Conservation (phyloP, 768 basidiomycete genomes). For the Termitomyces sp. region DNA sequence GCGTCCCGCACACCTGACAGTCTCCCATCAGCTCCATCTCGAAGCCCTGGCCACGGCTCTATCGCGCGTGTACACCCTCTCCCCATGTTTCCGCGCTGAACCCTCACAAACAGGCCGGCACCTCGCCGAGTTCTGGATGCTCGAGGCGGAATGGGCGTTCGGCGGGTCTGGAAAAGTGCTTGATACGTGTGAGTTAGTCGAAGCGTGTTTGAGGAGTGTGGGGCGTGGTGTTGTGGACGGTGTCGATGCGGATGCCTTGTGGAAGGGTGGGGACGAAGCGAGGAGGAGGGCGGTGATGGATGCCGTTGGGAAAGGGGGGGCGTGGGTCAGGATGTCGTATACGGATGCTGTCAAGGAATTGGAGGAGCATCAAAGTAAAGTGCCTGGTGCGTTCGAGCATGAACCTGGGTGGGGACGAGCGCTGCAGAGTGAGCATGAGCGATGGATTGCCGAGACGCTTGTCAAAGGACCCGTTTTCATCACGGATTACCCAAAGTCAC, state of each 20-base stretch:
- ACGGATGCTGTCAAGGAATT: conserved; percentile 68
- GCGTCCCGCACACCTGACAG: conserved; percentile 79
- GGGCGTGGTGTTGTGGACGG: conserved; percentile 16
- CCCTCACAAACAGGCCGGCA: conserved; percentile 86
- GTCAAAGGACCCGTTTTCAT: conserved; percentile 83
- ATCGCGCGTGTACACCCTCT: conserved; percentile 86
- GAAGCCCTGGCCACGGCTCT: conserved; percentile 80
- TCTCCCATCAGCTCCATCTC: conserved; percentile 94
- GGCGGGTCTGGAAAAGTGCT: conserved; percentile 25
- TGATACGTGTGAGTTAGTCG: conserved; percentile 39
- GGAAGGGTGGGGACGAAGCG: conserved; percentile 34
- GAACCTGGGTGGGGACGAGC: conserved; percentile 63
- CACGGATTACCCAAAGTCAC: conserved; percentile 74
- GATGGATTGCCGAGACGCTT: conserved; percentile 74
- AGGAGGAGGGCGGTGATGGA: conserved; percentile 31
- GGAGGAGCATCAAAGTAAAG: conserved; percentile 26
- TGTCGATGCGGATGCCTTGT: conserved; percentile 32
- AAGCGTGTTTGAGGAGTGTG: conserved; percentile 28
- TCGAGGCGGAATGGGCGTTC: conserved; percentile 88
- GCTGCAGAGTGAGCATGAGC: conserved; percentile 90
- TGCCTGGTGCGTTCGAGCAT: conserved; percentile 46
- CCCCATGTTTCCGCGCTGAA: conserved; percentile 94
- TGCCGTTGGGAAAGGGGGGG: conserved; percentile 26
- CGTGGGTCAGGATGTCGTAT: conserved; percentile 79
- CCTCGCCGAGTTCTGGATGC: conserved; percentile 98